phyloP scores from a whole-genome alignment of 2,329 filamentous ascomycete genomes.

The Arthroderma sp. region DNA sequence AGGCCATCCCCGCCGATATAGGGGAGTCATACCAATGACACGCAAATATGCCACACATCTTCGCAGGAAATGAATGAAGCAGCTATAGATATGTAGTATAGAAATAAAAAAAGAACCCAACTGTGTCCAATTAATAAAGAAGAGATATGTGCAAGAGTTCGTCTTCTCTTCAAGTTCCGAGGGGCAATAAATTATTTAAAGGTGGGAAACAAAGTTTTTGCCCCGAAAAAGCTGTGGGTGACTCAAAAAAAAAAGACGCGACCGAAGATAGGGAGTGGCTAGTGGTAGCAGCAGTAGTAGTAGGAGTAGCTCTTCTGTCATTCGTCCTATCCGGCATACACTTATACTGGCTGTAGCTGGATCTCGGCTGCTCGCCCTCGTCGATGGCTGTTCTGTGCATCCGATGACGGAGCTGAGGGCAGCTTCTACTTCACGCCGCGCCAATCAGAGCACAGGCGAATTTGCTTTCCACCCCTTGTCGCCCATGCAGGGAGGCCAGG shows the following conservation, averaged over 20 bases:
- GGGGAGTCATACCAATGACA: constrained; percentile 59
- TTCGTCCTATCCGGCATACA: too few relatives aligned
- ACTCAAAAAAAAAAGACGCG: neutral
- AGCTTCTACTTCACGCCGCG: neutral
- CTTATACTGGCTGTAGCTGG: too few relatives aligned
- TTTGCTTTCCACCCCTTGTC: neutral
- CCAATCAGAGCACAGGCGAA: neutral
- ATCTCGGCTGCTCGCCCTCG: too few relatives aligned
- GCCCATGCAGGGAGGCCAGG: neutral
- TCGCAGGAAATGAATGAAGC: constrained; percentile 27
- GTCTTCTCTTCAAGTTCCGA: neutral
- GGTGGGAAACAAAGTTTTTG: constrained; percentile 10
- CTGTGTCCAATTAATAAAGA: neutral
- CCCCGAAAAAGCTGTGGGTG: too few relatives aligned
- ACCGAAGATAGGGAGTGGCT: neutral
- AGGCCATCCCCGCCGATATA: neutral
- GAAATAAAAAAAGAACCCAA: neutral
- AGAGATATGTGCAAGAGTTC: neutral
- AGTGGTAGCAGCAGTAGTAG: too few relatives aligned
- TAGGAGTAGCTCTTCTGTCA: too few relatives aligned
- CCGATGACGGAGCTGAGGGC: neutral
- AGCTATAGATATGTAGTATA: neutral
- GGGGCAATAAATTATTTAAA: constrained; percentile 10
- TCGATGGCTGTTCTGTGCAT: neutral
- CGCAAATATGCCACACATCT: constrained; percentile 94